These are phyloP conservation scores for Gardenia jasminoides DNA, from an alignment of 257 asterid species.

Conservation along the genomic window DNA sequence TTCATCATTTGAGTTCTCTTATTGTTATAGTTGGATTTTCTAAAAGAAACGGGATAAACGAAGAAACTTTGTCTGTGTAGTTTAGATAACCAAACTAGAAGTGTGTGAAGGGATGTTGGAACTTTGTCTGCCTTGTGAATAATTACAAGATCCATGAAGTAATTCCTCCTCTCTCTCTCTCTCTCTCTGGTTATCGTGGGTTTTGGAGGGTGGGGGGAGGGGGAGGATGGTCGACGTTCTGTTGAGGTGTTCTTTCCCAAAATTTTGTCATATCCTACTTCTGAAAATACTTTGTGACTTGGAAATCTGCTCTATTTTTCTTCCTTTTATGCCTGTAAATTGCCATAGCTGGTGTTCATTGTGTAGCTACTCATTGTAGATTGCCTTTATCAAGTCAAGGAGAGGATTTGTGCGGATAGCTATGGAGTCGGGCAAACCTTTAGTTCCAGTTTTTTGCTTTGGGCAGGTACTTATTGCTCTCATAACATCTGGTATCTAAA, in stretches of 20 bases:
- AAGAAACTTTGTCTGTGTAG: too few relatives aligned
- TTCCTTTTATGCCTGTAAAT: conserved; percentile 1
- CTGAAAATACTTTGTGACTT: not conserved
- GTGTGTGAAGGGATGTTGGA: not conserved
- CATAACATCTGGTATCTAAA: not conserved
- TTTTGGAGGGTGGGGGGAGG: too few relatives aligned
- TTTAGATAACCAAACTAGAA: too few relatives aligned
- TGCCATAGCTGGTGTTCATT: conserved; percentile 16
- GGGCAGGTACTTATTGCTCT: conserved; percentile 66
- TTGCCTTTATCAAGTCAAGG: conserved; percentile 63
- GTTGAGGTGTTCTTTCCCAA: not conserved
- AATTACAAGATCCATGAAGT: not conserved
- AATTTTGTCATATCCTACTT: not conserved
- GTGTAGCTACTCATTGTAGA: conserved; percentile 32
- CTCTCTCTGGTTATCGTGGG: too few relatives aligned
- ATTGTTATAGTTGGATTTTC: too few relatives aligned
- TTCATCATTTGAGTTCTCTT: too few relatives aligned
- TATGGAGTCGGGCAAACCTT: conserved; percentile 81
- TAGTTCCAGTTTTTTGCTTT: conserved; percentile 97
- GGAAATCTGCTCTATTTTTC: not conserved
- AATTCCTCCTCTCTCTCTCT: not conserved
- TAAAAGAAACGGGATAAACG: too few relatives aligned
- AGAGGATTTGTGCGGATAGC: conserved; percentile 91
- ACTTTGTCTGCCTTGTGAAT: too few relatives aligned
- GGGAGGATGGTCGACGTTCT: too few relatives aligned